Evolutionary conservation across 228 moss, liverwort and hornwort species (phyloP), one percentile per base, ranked within the genome.

Genomic region (Sphagnum magellanicum): DNA sequence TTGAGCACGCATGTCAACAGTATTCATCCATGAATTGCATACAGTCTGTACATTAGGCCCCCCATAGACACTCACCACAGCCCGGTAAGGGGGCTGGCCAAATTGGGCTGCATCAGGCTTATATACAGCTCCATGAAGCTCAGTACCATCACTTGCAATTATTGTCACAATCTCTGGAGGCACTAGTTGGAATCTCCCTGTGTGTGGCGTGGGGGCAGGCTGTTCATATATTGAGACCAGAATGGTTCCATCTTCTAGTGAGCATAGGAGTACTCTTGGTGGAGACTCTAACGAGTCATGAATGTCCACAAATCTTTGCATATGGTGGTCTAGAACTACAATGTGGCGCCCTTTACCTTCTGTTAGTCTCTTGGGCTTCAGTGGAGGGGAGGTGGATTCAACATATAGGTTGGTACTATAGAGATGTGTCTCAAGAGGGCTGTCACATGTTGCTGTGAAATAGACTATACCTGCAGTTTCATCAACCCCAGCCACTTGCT

Each of bases 1-100:
- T 78, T 98, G 98, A 8, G 98, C 98, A 66, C 98, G 91, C 98
- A 98, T 98, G 63, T 98, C 98, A 68, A 98, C 98, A 9, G 94
- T 98, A 64, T 93, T 98, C 98, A 98, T 90, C 98, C 98, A 98
- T 49, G 98, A 90, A 77, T 98, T 98, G 83, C 94, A 98, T 0
- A 98, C 98, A 75, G 94, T 92, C 83, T 98, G 98, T 78, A 98
- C 98, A 71, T 98, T 98, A 10, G 98, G 98, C 49, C 98, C 98
- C 52, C 98, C 98, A 51, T 98, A 98, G 53, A 98, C 98, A 76
- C 98, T 98, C 59, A 98, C 98, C 50, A 94, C 98, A 60, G 98
- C 87, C 71, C 89, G 87, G 64, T 98, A 98, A 5, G 98, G 98
- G 4, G 94, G 94, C 6, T 85, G 92, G 48, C 98, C 98, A 57